Percentiles rank a stretch among this genome's conserved stretches.
These are phyloP conservation scores for Neonectria magnoliae DNA, from an alignment of 2,329 filamentous ascomycete species.

Conservation along the genomic window DNA sequence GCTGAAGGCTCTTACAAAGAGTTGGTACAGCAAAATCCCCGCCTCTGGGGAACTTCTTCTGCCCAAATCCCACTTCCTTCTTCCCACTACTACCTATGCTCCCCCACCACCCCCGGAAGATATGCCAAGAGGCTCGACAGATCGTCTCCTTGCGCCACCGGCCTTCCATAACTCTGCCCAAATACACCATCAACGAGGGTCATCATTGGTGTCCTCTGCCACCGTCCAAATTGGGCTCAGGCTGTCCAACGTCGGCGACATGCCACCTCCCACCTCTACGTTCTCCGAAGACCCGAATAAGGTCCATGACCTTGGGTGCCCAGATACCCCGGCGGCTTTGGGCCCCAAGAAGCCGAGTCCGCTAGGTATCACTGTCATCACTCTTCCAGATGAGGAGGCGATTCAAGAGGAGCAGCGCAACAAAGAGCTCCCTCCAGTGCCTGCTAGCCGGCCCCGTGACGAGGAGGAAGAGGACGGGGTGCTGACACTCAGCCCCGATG, in stretches of 20 bases:
- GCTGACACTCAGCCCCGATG: slow-evolving; percentile 60
- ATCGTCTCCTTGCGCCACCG: slow-evolving; percentile 51
- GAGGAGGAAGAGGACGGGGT: slow-evolving; percentile 42
- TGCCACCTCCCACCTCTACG: slow-evolving; percentile 47
- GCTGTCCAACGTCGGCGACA: slow-evolving; percentile 68
- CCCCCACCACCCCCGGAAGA: slow-evolving; percentile 27
- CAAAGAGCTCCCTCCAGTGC: slow-evolving; percentile 49
- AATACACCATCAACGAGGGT: slow-evolving; percentile 63
- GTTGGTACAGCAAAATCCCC: slow-evolving; percentile 43
- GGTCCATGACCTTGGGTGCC: slow-evolving; percentile 52
- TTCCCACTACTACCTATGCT: slow-evolving; percentile 61
- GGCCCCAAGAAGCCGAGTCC: slow-evolving; percentile 37
- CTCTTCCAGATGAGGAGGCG: slow-evolving; percentile 38
- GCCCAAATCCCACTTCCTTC: slow-evolving; percentile 44
- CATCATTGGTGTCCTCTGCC: slow-evolving; percentile 71
- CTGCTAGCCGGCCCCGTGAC: slow-evolving; percentile 36
- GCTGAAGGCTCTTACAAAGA: slow-evolving; percentile 38
- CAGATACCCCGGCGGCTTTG: slow-evolving; percentile 36
- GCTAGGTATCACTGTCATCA: slow-evolving; percentile 40
- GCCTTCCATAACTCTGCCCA: slow-evolving; percentile 52
- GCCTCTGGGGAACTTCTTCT: slow-evolving; percentile 37
- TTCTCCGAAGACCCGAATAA: slow-evolving; percentile 39
- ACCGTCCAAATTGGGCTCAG: slow-evolving; percentile 78
- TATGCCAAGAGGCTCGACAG: slow-evolving; percentile 12
- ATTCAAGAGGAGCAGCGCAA: slow-evolving; percentile 36